Conservation (phyloP, 495 filamentous ascomycete species). For the Clohesyomyces aquaticus region DNA sequence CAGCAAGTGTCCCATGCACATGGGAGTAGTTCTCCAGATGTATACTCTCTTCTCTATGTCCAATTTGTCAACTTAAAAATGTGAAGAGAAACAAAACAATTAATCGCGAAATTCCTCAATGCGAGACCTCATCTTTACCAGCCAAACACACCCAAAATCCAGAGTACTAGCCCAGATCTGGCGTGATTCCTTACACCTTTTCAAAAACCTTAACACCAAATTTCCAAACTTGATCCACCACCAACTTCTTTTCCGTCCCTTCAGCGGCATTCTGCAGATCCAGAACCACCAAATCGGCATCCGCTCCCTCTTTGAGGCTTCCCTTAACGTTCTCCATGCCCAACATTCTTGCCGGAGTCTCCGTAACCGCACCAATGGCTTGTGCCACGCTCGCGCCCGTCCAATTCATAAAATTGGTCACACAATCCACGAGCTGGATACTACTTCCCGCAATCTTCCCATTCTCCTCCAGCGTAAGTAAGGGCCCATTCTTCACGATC, state of each 20-base stretch:
- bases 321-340: constrained; percentile 70
- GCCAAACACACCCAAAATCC: too few species aligned
- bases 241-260: constrained; percentile 54
- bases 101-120: too few species aligned
- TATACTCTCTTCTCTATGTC: too few species aligned
- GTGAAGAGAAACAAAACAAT: too few species aligned
- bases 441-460: constrained; percentile 73
- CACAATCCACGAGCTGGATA: constrained; percentile 74
- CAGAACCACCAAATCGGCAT: constrained; percentile 79
- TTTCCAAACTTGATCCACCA: constrained; percentile 78
- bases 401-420: constrained; percentile 79
- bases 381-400: constrained; percentile 64
- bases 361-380: constrained; percentile 71
- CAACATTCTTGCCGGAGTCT: constrained; percentile 73
- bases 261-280: constrained; percentile 55
- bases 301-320: constrained; percentile 65
- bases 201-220: constrained; percentile 55
- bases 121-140: too few species aligned
- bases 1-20: too few species aligned
- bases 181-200: constrained; percentile 8
- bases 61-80: too few species aligned
- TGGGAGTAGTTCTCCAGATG: too few species aligned
- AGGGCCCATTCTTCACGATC: constrained; percentile 68
- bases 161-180: too few species aligned
- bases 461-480: constrained; percentile 69